Percentiles rank a stretch among this genome's conserved stretches.
Evolutionary conservation across 106 monocot species (phyloP).

Genomic region (Platanthera guangdongensis): DNA sequence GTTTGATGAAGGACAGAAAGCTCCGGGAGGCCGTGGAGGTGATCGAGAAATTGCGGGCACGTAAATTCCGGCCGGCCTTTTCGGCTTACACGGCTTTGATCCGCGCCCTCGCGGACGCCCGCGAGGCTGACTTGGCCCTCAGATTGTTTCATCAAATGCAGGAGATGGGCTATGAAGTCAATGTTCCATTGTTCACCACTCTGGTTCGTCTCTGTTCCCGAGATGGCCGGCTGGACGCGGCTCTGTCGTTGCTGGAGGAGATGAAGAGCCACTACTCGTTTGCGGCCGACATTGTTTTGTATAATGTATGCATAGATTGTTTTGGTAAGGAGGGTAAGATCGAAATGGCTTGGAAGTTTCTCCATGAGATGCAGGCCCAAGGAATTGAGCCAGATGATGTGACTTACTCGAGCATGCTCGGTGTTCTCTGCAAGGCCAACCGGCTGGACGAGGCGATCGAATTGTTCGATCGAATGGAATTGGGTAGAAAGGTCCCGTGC

Average conservation of each 20-base stretch:
- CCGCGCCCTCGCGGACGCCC: slow-evolving; percentile 69
- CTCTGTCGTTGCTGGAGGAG: slow-evolving; percentile 72
- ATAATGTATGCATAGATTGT: slow-evolving; percentile 93
- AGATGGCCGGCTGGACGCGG: slow-evolving; percentile 64
- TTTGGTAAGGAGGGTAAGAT: slow-evolving; percentile 95
- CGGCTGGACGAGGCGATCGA: slow-evolving; percentile 70
- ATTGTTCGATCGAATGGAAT: slow-evolving; percentile 82
- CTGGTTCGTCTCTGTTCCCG: slow-evolving; percentile 71
- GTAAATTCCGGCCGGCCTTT: slow-evolving; percentile 86
- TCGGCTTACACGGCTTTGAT: slow-evolving; percentile 84
- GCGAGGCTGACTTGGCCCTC: slow-evolving; percentile 65
- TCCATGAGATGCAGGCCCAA: slow-evolving; percentile 84
- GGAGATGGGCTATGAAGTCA: slow-evolving; percentile 89
- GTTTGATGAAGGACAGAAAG: slow-evolving; percentile 40
- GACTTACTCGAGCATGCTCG: slow-evolving; percentile 90
- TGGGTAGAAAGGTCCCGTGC: slow-evolving; percentile 61
- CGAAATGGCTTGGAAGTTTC: slow-evolving; percentile 99
- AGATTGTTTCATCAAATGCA: slow-evolving; percentile 88
- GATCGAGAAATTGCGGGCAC: slow-evolving; percentile 53
- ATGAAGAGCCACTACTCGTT: slow-evolving; percentile 69
- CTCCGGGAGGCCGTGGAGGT: slow-evolving; percentile 44
- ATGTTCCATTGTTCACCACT: slow-evolving; percentile 79
- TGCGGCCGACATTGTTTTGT: slow-evolving; percentile 74
- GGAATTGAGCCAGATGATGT: slow-evolving; percentile 88
- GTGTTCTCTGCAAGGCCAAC: slow-evolving; percentile 73